Base-by-base conservation (phyloP, 441 rosid species). In the Pelargonium myrrhifolium region DNA sequence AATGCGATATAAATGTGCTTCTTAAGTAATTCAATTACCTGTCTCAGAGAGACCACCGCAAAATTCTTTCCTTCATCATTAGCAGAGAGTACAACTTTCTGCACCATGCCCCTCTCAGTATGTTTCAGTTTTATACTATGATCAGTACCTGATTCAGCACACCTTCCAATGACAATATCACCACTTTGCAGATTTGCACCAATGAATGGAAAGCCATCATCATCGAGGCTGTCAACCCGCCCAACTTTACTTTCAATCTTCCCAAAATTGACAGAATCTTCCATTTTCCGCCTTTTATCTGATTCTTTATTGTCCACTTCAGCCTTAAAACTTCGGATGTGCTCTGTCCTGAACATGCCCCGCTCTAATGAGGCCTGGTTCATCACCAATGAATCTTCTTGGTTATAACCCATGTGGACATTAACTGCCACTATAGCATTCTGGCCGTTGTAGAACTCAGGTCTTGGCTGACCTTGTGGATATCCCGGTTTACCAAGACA, bases 361-460 rank as follows among this genome's bases (percentile, higher is more conserved):
- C 97, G 88, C 76, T 92, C 92, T 70, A 92, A 40, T 15, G 97
- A 91, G 66, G 97, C 96, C 15, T 84, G 83, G 68, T 94, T 94
- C 98, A 94, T 92, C 31, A 89, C 99, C 72, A 92, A 75, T 35
- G 98, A 87, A 67, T 92, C 98, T 77, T 94, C 98, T 74, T 92
- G 98, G 81, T 94, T 94, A 81, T 88, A 94, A 39, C 99, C 99
- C 2, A 87, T 78, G 70, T 92, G 99, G 64, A 89, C 94, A 80
- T 92, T 94, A 69, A 89, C 97, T 0, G 98, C 99, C 18, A 92
- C 98, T 42, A 92, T 88, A 12, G 91, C 89, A 67, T 87, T 89
- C 83, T 89, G 98, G 31, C 99, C 98, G 71, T 92, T 94, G 69
- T 76, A 88, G 20, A 85, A 71, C 76, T 85, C 89, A 1, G 90